These are phyloP conservation scores for Aspergillus arachidicola DNA, from an alignment of 2,329 filamentous ascomycete species.

Conservation along the genomic window DNA sequence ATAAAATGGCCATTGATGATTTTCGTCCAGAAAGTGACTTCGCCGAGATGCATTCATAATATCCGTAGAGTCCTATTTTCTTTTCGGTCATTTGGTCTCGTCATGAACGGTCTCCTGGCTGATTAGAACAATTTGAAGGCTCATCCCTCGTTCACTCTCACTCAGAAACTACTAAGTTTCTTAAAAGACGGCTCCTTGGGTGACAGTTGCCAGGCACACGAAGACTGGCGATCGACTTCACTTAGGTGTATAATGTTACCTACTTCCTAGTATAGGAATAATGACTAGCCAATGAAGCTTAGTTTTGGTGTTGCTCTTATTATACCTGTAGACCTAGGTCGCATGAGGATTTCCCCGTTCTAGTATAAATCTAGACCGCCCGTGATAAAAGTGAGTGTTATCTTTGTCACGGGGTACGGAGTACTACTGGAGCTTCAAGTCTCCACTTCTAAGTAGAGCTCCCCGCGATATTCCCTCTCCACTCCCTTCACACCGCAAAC, in stretches of 20 bases:
- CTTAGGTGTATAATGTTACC: not conserved
- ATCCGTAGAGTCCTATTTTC: not conserved
- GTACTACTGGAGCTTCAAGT: not conserved
- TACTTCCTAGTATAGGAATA: not conserved
- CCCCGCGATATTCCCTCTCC: constrained; percentile 2
- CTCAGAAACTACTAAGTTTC: not conserved
- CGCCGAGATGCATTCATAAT: not conserved
- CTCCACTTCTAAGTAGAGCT: not conserved
- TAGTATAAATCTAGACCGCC: not conserved
- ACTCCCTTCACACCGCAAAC: not conserved
- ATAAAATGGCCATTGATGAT: constrained; percentile 9
- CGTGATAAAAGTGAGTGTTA: not conserved
- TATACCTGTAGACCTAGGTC: not conserved
- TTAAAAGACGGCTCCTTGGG: not conserved
- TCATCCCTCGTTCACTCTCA: not conserved
- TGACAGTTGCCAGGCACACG: not conserved
- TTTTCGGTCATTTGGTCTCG: not conserved
- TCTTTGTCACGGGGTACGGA: not conserved
- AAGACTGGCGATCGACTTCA: not conserved
- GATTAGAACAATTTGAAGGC: not conserved
- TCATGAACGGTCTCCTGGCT: not conserved
- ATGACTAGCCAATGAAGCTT: not conserved
- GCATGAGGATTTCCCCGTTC: not conserved
- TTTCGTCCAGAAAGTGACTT: not conserved
- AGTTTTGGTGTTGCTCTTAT: not conserved